Base-by-base conservation (phyloP, 2,329 filamentous ascomycete species). In the Phaeophleospora eucalypticola region DNA sequence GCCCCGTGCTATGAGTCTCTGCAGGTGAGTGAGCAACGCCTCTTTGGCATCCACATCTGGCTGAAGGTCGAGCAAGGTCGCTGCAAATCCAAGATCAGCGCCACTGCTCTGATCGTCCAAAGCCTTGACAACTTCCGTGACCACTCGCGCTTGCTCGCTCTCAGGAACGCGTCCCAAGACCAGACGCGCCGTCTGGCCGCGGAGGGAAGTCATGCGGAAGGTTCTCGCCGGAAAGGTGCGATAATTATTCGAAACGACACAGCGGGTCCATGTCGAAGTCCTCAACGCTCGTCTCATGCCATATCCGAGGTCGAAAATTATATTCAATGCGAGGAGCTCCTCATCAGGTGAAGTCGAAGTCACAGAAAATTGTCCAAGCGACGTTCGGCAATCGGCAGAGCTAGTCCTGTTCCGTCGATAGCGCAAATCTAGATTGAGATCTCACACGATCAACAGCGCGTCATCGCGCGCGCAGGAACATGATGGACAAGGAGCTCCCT, bases 121-220 rank as follows among this genome's bases (percentile, higher is more conserved):
- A 14, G 49, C 51, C 6, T 35, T 24, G n/a, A 53, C 53, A 7
- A 56, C 48, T 39, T 54, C 46, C 38, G 44, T 45, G n/a, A 61
- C 47, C 14, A 54, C 51, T 27, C 39, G 45, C 7, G 17, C 21
- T 16, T 57, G 58, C 18, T 56, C 46, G 18, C 49, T 37, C 34
- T 52, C 39, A 14, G 50, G 45, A 7, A 61, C 39, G 36, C 54
- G 54, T 20, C 50, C 43, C 10, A 61, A 56, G 10, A 61, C 45
- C 18, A 57, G 48, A 40, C 49, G 43, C 12, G 56, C 53, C n/a
- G 53, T 56, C 17, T 46, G 42, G 27, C 42, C 45, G 18, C 44
- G 49, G 12, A 57, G 42, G 29, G 49, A 38, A 12, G 45, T 45
- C 52, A 55, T 57, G 3, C 45, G 45, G 39, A 52, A 51, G 12